phyloP scores from a whole-genome alignment of 2,329 filamentous ascomycete species.

The Clarireedia hainanense region DNA sequence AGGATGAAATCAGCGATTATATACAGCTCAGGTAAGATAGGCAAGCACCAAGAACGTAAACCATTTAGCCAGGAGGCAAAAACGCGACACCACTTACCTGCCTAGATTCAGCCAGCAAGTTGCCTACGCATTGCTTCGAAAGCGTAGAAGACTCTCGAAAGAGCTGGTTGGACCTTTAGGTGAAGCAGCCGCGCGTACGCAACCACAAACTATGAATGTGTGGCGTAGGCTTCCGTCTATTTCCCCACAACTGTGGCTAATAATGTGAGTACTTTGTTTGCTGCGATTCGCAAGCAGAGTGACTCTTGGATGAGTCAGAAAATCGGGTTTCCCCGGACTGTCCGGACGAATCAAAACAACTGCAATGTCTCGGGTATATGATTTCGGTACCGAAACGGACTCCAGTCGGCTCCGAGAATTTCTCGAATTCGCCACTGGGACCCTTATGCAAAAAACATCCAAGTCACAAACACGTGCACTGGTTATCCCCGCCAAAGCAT shows the following conservation, averaged over 20 bases:
- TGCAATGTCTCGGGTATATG: no score
- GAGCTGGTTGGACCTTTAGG: constrained; percentile 1
- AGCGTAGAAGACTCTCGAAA: neutral
- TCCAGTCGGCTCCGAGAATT: neutral
- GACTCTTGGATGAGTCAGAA: neutral
- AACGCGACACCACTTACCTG: neutral
- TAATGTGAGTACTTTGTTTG: neutral
- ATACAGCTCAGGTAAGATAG: constrained; percentile 1
- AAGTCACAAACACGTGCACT: neutral
- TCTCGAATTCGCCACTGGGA: neutral
- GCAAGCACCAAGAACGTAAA: constrained; percentile 6
- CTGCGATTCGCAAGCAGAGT: neutral
- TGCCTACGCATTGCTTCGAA: neutral
- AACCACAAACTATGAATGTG: neutral
- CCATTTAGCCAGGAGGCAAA: constrained; percentile 4
- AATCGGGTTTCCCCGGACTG: neutral
- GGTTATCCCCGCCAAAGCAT: neutral
- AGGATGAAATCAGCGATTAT: neutral
- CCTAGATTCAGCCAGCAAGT: neutral
- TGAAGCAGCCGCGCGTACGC: constrained; percentile 4
- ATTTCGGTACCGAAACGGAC: neutral
- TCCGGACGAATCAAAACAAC: no score
- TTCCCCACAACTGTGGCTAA: neutral
- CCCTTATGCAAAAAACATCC: neutral
- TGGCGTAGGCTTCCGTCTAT: neutral